phyloP scores from a whole-genome alignment of 768 basidiomycete genomes.

The Phylloporus rhodoxanthus region DNA sequence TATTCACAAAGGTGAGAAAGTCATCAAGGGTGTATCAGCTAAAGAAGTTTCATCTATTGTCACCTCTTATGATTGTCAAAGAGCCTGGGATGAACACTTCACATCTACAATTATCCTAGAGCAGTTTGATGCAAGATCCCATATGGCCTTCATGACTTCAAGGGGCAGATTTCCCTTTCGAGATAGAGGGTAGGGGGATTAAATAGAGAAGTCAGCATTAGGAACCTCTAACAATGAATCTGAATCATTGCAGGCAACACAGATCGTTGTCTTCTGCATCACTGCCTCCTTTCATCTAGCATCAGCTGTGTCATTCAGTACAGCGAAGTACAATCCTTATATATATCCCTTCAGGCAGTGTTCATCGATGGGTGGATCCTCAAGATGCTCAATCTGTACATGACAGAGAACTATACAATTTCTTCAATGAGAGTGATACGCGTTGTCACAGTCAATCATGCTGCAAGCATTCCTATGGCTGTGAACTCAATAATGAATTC shows the following conservation, averaged over 20 bases:
- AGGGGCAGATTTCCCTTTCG: slow-evolving; percentile 88
- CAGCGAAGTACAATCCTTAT: slow-evolving; percentile 71
- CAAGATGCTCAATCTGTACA: slow-evolving; percentile 94
- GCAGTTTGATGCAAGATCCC: slow-evolving; percentile 67
- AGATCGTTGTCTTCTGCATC: slow-evolving; percentile 73
- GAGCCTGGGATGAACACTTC: slow-evolving; percentile 83
- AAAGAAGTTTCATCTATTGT: slow-evolving; percentile 77
- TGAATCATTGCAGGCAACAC: slow-evolving; percentile 36
- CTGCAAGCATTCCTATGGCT: slow-evolving; percentile 79
- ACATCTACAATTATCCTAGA: slow-evolving; percentile 64
- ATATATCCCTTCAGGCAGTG: slow-evolving; percentile 70
- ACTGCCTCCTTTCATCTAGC: slow-evolving; percentile 77
- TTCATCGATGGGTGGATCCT: slow-evolving; percentile 93
- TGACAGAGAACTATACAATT: slow-evolving; percentile 88
- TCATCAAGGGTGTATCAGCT: slow-evolving; percentile 89
- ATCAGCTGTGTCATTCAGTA: slow-evolving; percentile 47
- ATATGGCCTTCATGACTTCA: slow-evolving; percentile 64
- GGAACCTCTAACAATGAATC: slow-evolving; percentile 17
- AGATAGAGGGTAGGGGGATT: slow-evolving; percentile 60
- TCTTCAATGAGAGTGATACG: slow-evolving; percentile 87
- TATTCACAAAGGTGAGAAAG: slow-evolving; percentile 81
- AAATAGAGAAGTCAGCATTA: slow-evolving; percentile 36
- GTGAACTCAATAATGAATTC: slow-evolving; percentile 84
- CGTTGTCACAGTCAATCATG: slow-evolving; percentile 79
- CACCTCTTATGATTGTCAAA: slow-evolving; percentile 64